Percentiles rank a stretch among this genome's conserved stretches.
These are phyloP conservation scores for Fusarium tanahbumbuense DNA, from an alignment of 2,329 filamentous ascomycete genomes.

Conservation along the genomic window DNA sequence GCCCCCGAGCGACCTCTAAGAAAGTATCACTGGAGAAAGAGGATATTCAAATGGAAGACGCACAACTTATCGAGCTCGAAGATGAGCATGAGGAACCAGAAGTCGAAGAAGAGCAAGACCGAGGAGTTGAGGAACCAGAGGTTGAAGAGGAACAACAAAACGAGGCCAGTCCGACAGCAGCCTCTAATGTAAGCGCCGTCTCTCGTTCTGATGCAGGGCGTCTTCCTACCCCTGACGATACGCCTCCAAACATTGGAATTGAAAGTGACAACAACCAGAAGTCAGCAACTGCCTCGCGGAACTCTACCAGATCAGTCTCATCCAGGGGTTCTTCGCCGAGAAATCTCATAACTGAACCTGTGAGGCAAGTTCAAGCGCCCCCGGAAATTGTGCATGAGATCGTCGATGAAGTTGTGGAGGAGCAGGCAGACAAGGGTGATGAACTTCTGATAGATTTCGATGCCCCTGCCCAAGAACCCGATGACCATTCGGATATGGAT, in stretches of 20 bases:
- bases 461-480: constrained; percentile 1
- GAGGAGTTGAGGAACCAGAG: constrained; percentile 9
- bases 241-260: constrained; percentile 54
- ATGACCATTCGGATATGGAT: constrained; percentile 18
- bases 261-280: constrained; percentile 40
- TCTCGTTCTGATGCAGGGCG: constrained; percentile 57
- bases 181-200: constrained; percentile 49
- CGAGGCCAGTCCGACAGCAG: constrained; percentile 11
- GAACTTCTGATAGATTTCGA: constrained; percentile 20
- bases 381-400: constrained; percentile 32
- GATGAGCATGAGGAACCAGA: constrained; percentile 6
- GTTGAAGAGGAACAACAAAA: constrained; percentile 22
- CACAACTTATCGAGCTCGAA: constrained; percentile 6
- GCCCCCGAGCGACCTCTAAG: constrained; percentile 16
- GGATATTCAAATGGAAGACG: constrained; percentile 31
- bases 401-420: constrained; percentile 25
- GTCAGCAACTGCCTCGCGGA: constrained; percentile 25
- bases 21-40: constrained; percentile 13
- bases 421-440: background rate
- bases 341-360: constrained; percentile 2
- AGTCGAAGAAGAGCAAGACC: constrained; percentile 9
- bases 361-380: constrained; percentile 2
- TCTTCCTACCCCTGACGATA: constrained; percentile 66
- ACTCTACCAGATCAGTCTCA: constrained; percentile 17
- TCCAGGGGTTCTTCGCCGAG: constrained; percentile 11